Conservation (phyloP, 768 basidiomycete genomes). For the Serendipita sp. region DNA sequence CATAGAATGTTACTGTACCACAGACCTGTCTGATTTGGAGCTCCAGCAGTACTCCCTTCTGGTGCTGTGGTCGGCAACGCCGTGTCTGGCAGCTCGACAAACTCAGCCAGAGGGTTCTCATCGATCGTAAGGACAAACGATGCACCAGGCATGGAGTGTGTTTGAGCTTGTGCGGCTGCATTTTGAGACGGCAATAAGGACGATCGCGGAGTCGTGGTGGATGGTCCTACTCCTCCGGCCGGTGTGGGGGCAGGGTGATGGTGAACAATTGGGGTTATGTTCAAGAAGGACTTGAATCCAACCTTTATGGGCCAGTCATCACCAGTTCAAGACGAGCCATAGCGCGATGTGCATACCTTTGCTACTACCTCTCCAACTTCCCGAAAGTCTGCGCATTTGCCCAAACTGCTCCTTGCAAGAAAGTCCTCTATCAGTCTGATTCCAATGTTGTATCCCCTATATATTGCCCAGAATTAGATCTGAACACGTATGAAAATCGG, state of each 20-base stretch:
- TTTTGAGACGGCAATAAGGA: slow-evolving; percentile 15
- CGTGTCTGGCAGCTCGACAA: slow-evolving; percentile 91
- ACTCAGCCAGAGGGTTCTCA: slow-evolving; percentile 92
- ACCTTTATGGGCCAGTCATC: slow-evolving; percentile 36
- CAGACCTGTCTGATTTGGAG: slow-evolving; percentile 29
- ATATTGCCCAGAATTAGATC: neutral
- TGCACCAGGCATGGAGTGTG: slow-evolving; percentile 2
- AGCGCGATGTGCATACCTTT: slow-evolving; percentile 39
- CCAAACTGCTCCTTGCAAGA: slow-evolving; percentile 77
- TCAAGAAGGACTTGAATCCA: slow-evolving; percentile 94
- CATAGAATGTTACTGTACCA: slow-evolving; percentile 97
- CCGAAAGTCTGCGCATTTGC: slow-evolving; percentile 81
- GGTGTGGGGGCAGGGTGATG: slow-evolving; percentile 38
- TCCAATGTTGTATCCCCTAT: slow-evolving; percentile 96
- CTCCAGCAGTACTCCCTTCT: slow-evolving; percentile 29
- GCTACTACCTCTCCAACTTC: slow-evolving; percentile 92
- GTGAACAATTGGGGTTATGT: slow-evolving; percentile 69
- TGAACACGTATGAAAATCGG: neutral
- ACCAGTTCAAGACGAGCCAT: neutral
- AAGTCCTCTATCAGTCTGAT: slow-evolving; percentile 94
- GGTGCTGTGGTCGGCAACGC: slow-evolving; percentile 27
- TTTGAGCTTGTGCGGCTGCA: slow-evolving; percentile 3
- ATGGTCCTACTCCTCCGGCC: neutral
- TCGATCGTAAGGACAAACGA: slow-evolving; percentile 72
- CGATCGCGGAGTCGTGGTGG: slow-evolving; percentile 24